These are phyloP conservation scores for Diversispora epigaea DNA, from an alignment of 192 early-diverging fungal species.

Conservation along the genomic window DNA sequence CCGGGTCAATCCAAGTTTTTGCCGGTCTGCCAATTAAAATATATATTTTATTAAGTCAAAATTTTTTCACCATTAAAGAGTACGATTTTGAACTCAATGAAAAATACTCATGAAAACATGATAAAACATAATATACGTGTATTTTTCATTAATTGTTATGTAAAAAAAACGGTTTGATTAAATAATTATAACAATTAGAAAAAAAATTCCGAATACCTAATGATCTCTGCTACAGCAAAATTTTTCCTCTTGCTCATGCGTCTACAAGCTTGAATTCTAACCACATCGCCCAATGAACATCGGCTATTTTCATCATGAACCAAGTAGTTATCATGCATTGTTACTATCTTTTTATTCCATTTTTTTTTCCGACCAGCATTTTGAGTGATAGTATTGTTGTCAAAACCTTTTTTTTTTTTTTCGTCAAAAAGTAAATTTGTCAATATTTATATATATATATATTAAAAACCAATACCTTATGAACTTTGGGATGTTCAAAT, in stretches of 20 bases:
- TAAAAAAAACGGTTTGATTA: too few relatives aligned
- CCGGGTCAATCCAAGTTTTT: too few relatives aligned
- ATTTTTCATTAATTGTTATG: too few relatives aligned
- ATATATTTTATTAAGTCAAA: too few relatives aligned
- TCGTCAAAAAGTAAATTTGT: background rate
- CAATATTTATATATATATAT: background rate
- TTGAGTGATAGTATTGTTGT: constrained; percentile 7
- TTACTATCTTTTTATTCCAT: constrained; percentile 60
- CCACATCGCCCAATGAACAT: constrained; percentile 86
- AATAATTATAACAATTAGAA: too few relatives aligned
- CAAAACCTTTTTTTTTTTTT: background rate
- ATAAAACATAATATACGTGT: too few relatives aligned
- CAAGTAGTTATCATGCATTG: constrained; percentile 82
- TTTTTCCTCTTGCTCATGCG: constrained; percentile 86
- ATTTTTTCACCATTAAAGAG: too few relatives aligned
- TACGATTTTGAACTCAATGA: too few relatives aligned
- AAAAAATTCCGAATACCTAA: constrained; percentile 35
- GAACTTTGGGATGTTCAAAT: constrained; percentile 76
- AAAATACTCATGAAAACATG: too few relatives aligned
- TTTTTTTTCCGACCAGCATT: background rate
- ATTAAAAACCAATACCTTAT: constrained; percentile 64
- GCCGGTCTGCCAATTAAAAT: too few relatives aligned
- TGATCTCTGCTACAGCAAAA: constrained; percentile 86
- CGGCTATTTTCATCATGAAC: constrained; percentile 81
- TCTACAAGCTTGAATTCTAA: constrained; percentile 86